phyloP scores from a whole-genome alignment of 2,329 filamentous ascomycete genomes.

The Phialophora verrucosa region DNA sequence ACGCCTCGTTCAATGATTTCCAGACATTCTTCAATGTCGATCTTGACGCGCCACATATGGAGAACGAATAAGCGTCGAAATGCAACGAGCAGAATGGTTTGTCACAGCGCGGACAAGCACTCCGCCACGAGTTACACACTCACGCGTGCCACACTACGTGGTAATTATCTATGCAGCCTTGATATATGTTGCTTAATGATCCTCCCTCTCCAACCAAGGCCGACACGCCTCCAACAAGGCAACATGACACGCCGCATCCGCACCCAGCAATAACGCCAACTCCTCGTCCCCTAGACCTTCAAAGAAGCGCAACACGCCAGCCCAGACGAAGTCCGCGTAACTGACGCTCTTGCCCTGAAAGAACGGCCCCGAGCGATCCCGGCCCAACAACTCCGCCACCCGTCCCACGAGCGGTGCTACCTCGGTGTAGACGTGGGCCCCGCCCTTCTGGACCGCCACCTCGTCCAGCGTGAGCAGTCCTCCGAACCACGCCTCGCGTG shows the following conservation, averaged over 20 bases:
- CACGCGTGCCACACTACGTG: too few species aligned
- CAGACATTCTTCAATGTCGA: slow-evolving; percentile 6
- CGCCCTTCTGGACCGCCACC: slow-evolving; percentile 4
- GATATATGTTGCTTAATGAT: background rate
- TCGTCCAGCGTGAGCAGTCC: background rate
- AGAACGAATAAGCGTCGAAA: background rate
- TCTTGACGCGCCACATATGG: background rate
- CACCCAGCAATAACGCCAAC: background rate
- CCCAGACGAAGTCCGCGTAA: slow-evolving; percentile 15
- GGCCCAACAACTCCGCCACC: background rate
- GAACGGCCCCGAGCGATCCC: slow-evolving; percentile 7
- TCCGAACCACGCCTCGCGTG: slow-evolving; percentile 12
- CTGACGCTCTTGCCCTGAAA: background rate
- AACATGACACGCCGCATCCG: background rate
- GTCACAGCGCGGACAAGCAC: background rate
- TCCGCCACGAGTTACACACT: too few species aligned
- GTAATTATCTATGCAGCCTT: too few species aligned
- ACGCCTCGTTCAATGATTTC: slow-evolving; percentile 1
- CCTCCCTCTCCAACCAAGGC: slow-evolving; percentile 9
- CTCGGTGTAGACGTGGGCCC: background rate
- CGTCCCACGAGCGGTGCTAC: background rate
- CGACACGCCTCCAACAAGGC: slow-evolving; percentile 11
- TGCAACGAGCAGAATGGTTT: background rate
- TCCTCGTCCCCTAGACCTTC: slow-evolving; percentile 1
- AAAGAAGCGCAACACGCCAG: slow-evolving; percentile 3